Percentiles rank a stretch among this genome's conserved stretches.
Conservation (phyloP, 2,329 filamentous ascomycete species). For the Aphanocladium album region DNA sequence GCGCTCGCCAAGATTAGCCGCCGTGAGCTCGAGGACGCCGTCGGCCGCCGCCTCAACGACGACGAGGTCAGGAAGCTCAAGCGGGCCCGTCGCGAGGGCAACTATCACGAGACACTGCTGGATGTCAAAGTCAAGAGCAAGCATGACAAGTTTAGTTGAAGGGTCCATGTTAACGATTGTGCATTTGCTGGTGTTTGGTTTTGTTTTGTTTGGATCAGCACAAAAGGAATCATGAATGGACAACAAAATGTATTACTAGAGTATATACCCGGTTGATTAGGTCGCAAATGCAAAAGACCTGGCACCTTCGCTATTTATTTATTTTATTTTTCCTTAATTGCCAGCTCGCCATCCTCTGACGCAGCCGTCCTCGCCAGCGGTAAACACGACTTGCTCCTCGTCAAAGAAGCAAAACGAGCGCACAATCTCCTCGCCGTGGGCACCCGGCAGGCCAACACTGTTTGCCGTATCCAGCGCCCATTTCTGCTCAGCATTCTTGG, state of each 20-base stretch:
- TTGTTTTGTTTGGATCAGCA: background rate
- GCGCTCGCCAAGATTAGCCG: slow-evolving; percentile 79
- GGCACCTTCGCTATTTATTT: slow-evolving; percentile 16
- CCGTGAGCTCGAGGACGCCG: slow-evolving; percentile 76
- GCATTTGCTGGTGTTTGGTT: background rate
- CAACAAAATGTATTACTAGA: slow-evolving; percentile 6
- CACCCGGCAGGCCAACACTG: slow-evolving; percentile 55
- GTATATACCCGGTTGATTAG: background rate
- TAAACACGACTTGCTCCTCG: slow-evolving; percentile 53
- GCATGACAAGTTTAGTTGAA: slow-evolving; percentile 70
- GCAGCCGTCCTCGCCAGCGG: slow-evolving; percentile 53
- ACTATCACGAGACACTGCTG: slow-evolving; percentile 82
- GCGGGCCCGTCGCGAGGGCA: slow-evolving; percentile 75
- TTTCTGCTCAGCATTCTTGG: slow-evolving; percentile 36
- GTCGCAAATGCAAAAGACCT: background rate
- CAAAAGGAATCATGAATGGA: background rate
- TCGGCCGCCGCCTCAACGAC: slow-evolving; percentile 71
- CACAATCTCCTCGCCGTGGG: slow-evolving; percentile 60
- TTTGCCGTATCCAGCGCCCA: slow-evolving; percentile 54
- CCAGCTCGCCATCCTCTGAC: slow-evolving; percentile 50
- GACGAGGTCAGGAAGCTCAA: slow-evolving; percentile 82
- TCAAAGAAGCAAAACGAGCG: slow-evolving; percentile 61
- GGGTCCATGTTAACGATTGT: too few species aligned
- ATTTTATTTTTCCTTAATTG: slow-evolving; percentile 16
- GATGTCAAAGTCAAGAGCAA: slow-evolving; percentile 88